Percentiles rank a stretch among this genome's conserved stretches.
These are phyloP conservation scores for Vaccinium myrtillus DNA, from an alignment of 148 eudicot species.

Conservation along the genomic window DNA sequence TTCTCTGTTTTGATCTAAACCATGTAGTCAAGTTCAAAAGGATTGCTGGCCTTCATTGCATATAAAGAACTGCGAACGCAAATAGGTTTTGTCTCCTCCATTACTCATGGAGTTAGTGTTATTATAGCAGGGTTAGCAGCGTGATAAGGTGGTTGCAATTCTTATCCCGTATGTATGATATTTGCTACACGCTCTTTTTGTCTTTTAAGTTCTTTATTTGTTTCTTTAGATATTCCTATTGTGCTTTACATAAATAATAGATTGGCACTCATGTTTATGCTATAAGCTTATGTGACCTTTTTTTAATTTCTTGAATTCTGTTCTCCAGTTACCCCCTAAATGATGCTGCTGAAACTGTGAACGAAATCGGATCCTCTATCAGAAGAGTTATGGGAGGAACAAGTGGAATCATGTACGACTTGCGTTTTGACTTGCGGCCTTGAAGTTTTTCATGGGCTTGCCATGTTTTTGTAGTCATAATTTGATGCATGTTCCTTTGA, in stretches of 20 bases:
- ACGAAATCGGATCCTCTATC: conserved; percentile 77
- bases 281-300: not conserved
- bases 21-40: not conserved
- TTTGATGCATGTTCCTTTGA: conserved; percentile 7
- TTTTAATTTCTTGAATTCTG: conserved; percentile 10
- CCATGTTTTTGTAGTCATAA: conserved; percentile 5
- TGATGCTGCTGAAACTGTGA: conserved; percentile 82
- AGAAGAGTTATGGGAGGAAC: conserved; percentile 99
- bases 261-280: not conserved
- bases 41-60: not conserved
- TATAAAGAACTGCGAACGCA: not conserved
- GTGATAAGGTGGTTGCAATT: conserved; percentile 12
- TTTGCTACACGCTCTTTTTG: not conserved
- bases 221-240: not conserved
- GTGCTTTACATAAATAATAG: not conserved
- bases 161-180: not conserved
- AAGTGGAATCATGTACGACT: conserved; percentile 75
- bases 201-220: not conserved
- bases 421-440: not conserved
- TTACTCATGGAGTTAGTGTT: not conserved
- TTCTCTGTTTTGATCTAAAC: not conserved
- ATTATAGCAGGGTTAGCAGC: not conserved
- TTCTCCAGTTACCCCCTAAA: conserved; percentile 83
- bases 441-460: not conserved
- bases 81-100: conserved; percentile 2